Evolutionary conservation across 1,284 basidiomycete species (phyloP).

Genomic region (Binderoboletus segoi): DNA sequence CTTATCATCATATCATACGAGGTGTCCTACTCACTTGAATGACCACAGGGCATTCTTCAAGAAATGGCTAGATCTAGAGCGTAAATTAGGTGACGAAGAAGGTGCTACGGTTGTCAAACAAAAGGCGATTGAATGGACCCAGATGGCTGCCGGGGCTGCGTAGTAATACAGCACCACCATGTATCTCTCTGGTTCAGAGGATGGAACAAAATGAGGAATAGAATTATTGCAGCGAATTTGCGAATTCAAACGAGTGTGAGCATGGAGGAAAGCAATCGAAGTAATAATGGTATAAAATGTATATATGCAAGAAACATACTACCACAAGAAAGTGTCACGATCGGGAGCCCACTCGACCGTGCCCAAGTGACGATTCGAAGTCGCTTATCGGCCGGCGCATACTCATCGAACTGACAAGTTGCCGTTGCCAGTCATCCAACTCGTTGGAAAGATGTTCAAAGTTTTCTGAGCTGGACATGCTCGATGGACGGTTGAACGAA

Average conservation of each 20-base stretch:
- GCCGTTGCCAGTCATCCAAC: slow-evolving; percentile 81
- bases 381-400: slow-evolving; percentile 70
- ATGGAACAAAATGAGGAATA: slow-evolving; percentile 15
- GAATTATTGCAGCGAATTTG: slow-evolving; percentile 42
- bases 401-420: slow-evolving; percentile 75
- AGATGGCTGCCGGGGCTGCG: slow-evolving; percentile 46
- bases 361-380: slow-evolving; percentile 57
- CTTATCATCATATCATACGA: background rate
- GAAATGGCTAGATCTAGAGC: slow-evolving; percentile 94
- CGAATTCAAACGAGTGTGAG: slow-evolving; percentile 58
- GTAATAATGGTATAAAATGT: slow-evolving; percentile 54
- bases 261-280: slow-evolving; percentile 37
- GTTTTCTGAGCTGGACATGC: slow-evolving; percentile 82
- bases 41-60: slow-evolving; percentile 84
- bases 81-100: slow-evolving; percentile 82
- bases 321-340: slow-evolving; percentile 52
- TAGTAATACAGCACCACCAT: slow-evolving; percentile 30
- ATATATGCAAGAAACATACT: slow-evolving; percentile 45
- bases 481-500: slow-evolving; percentile 65
- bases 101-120: slow-evolving; percentile 83
- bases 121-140: slow-evolving; percentile 89
- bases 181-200: slow-evolving; percentile 33
- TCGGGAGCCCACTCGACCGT: slow-evolving; percentile 65
- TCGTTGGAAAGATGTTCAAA: slow-evolving; percentile 78
- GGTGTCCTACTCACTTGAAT: slow-evolving; percentile 11